Evolutionary conservation across 2,329 filamentous ascomycete genomes (phyloP), one percentile per base, ranked within the genome.

Genomic region (Huntiella decipiens): DNA sequence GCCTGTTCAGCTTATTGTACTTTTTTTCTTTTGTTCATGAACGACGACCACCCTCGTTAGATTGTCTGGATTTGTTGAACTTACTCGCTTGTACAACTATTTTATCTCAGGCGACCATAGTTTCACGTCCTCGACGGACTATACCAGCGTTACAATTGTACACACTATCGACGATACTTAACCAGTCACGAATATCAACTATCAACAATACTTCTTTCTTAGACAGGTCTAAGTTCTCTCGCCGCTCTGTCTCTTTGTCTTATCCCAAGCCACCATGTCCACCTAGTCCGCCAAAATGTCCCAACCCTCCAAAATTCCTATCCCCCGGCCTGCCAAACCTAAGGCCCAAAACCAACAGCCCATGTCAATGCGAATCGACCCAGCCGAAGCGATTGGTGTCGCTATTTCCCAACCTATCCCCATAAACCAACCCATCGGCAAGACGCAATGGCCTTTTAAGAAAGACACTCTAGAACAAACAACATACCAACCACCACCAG

Each of bases 351-450:
- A 34, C 16, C 47, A 36, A 22, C 15, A 44, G 16, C 47, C 40
- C 13, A 35, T 49, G 10, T 32, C 36, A 17, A 45, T 43, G 22
- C 44, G 47, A 6, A 57, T 61, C n/a, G 54, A 60, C 19, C 47
- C 47, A 28, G 47, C 47, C 28, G 44, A 46, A 16, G 44, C 44
- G 12, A 44, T 49, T 38, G 61, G 60, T 12, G 56, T 65, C 40
- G 59, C 67, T 40, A 77, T 77, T 55, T 67, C 70, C 36, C 64
- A 68, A 56, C 73, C 68, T 22, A 63, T 60, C 4, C 70, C 64
- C 42, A 61, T 67, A 43, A 65, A 70, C 4, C 71, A 75, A 53
- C 70, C 70, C 70, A 72, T 11, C 55, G 74, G 35, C 57, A 62
- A 28, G 62, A 59, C 12, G 61, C 65, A 11, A 54, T 64, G 15